phyloP scores from a whole-genome alignment of 2,329 filamentous ascomycete genomes.

The Phialophora chinensis region DNA sequence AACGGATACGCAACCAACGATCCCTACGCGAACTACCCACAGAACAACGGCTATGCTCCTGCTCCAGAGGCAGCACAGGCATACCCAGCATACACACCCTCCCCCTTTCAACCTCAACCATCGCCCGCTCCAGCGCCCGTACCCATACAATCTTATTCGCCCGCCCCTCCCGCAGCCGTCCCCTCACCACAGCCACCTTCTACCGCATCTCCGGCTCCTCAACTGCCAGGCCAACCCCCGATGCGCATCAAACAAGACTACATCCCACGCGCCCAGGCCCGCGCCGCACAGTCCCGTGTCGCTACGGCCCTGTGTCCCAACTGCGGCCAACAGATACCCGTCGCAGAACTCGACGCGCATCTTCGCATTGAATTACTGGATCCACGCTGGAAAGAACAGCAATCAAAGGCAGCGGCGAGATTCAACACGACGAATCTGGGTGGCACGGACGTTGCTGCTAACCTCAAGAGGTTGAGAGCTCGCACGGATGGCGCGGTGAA shows the following conservation, averaged over 20 bases:
- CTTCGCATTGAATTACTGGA: slow-evolving; percentile 95
- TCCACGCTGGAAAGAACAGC: slow-evolving; percentile 94
- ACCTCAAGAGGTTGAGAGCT: slow-evolving; percentile 90
- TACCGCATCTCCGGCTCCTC: slow-evolving; percentile 58
- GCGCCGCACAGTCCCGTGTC: slow-evolving; percentile 62
- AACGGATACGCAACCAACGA: slow-evolving; percentile 56
- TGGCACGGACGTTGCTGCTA: slow-evolving; percentile 86
- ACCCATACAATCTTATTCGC: slow-evolving; percentile 26
- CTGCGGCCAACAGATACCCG: slow-evolving; percentile 87
- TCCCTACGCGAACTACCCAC: slow-evolving; percentile 48
- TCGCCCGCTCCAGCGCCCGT: slow-evolving; percentile 35
- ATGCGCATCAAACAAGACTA: slow-evolving; percentile 96
- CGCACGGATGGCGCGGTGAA: slow-evolving; percentile 72
- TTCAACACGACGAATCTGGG: slow-evolving; percentile 85
- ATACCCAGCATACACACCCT: slow-evolving; percentile 41
- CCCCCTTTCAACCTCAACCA: slow-evolving; percentile 44
- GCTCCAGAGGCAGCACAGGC: slow-evolving; percentile 43
- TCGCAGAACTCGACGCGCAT: slow-evolving; percentile 86
- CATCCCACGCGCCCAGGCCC: slow-evolving; percentile 78
- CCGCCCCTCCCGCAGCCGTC: slow-evolving; percentile 49
- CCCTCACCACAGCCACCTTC: slow-evolving; percentile 80
- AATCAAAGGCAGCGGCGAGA: slow-evolving; percentile 83
- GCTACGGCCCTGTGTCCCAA: slow-evolving; percentile 82
- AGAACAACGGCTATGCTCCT: slow-evolving; percentile 46
- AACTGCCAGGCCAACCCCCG: slow-evolving; percentile 43